A percentile compares a stretch with the other conserved stretches of the same genome.
phyloP scores from a whole-genome alignment of 2,329 filamentous ascomycete genomes.

The Colletotrichum tropicicola region DNA sequence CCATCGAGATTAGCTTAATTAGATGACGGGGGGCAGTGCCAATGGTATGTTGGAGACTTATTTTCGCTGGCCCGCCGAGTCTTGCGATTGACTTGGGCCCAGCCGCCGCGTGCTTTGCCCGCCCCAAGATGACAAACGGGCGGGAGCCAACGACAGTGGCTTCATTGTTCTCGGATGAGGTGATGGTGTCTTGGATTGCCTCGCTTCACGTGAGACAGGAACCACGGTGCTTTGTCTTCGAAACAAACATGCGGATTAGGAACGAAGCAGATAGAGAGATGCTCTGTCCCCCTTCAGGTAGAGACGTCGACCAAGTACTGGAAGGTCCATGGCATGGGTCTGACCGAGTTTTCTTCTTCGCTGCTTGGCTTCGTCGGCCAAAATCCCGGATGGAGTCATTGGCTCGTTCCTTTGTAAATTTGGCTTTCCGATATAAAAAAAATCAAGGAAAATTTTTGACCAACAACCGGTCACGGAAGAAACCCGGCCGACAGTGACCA shows the following conservation, averaged over 20 bases:
- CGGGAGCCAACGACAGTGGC: background rate
- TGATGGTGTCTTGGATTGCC: background rate
- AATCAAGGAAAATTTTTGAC: background rate
- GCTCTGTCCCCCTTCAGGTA: too few relatives aligned
- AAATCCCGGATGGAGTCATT: constrained; percentile 3
- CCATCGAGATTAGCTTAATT: constrained; percentile 28
- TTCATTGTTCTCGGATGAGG: background rate
- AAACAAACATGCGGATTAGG: background rate
- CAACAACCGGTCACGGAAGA: constrained; percentile 6
- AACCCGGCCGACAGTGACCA: background rate
- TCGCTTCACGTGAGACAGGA: constrained; percentile 6
- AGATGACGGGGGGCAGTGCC: constrained; percentile 10
- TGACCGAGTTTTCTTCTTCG: background rate
- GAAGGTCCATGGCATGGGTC: background rate
- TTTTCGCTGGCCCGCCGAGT: constrained; percentile 9
- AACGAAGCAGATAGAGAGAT: background rate
- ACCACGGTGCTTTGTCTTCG: background rate
- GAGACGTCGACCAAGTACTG: too few relatives aligned
- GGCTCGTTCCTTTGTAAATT: background rate
- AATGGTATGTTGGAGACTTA: background rate
- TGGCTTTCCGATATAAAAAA: too few relatives aligned
- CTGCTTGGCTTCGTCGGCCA: background rate
- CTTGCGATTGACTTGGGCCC: background rate
- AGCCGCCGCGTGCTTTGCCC: background rate
- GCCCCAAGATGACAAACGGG: background rate